Evolutionary conservation across 2,329 filamentous ascomycete genomes (phyloP).

Genomic region (Botrytis fragariae): DNA sequence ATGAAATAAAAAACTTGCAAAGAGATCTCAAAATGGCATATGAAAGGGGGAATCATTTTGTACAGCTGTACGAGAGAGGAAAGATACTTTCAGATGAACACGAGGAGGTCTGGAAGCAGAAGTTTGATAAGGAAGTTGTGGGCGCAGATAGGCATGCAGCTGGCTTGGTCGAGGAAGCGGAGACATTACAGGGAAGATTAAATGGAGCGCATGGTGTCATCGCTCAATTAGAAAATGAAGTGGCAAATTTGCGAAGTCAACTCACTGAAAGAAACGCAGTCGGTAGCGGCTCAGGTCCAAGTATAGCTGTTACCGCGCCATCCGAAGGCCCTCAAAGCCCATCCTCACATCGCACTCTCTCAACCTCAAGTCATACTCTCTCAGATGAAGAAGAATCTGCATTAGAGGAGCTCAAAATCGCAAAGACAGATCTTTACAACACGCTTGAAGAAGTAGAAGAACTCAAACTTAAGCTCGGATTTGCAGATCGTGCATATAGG

Average conservation of each 20-base stretch:
- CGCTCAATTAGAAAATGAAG: not conserved
- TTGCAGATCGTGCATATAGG: not conserved
- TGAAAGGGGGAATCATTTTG: not conserved
- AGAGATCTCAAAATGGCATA: not conserved
- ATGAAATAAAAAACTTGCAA: not conserved
- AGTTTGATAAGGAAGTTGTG: not conserved
- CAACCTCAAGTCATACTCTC: not conserved
- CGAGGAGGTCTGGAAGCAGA: constrained; percentile 11
- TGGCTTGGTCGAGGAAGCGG: constrained; percentile 3
- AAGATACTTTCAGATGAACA: not conserved
- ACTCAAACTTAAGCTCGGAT: not conserved
- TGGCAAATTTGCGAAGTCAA: not conserved
- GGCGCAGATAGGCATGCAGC: constrained; percentile 7
- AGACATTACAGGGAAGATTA: constrained; percentile 13
- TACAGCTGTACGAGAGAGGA: not conserved
- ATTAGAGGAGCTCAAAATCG: not conserved
- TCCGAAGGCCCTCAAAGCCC: not conserved
- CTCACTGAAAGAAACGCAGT: not conserved
- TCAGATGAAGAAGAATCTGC: not conserved
- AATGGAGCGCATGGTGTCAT: constrained; percentile 12
- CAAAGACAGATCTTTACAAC: constrained; percentile 16
- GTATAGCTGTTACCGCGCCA: not conserved
- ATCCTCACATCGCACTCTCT: not conserved
- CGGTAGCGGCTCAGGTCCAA: not conserved
- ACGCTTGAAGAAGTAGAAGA: constrained; percentile 18